These are phyloP conservation scores for Balakata baccata DNA, from an alignment of 345 rosid species.

Conservation along the genomic window DNA sequence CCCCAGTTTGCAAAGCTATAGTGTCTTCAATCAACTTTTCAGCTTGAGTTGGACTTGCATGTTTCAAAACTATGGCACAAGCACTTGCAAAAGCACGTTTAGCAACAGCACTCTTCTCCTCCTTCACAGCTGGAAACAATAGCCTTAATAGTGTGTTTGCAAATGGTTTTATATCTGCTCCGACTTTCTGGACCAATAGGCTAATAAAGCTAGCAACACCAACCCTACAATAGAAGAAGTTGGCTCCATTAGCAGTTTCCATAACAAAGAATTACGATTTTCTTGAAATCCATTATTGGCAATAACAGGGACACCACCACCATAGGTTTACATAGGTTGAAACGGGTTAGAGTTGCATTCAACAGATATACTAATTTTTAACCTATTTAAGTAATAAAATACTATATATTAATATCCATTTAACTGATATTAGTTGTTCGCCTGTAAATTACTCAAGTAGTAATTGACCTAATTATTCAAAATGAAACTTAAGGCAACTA, in stretches of 20 bases:
- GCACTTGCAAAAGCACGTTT: conserved; percentile 95
- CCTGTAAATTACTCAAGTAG: not conserved
- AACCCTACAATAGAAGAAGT: conserved; percentile 50
- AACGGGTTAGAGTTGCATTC: not conserved
- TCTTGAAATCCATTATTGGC: not conserved
- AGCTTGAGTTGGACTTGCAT: conserved; percentile 64
- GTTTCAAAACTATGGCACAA: conserved; percentile 72
- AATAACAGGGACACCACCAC: not conserved
- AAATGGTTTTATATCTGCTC: conserved; percentile 67
- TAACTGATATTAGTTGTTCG: not conserved
- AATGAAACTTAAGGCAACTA: not conserved
- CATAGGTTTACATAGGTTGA: not conserved
- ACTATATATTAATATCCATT: not conserved
- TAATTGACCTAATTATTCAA: not conserved
- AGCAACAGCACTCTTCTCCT: conserved; percentile 72
- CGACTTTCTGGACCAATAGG: conserved; percentile 77
- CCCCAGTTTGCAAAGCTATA: conserved; percentile 70
- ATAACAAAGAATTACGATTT: not conserved
- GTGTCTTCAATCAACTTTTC: conserved; percentile 83
- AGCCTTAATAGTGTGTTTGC: conserved; percentile 60
- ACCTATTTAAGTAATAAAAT: not conserved
- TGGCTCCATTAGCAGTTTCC: not conserved
- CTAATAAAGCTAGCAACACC: conserved; percentile 89
- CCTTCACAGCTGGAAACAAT: conserved; percentile 74
- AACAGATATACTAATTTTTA: not conserved